A percentile compares a stretch with the other conserved stretches of the same genome.
Conservation (phyloP, 192 early-diverging fungal genomes). For the Globomyces pollinis-pini region DNA sequence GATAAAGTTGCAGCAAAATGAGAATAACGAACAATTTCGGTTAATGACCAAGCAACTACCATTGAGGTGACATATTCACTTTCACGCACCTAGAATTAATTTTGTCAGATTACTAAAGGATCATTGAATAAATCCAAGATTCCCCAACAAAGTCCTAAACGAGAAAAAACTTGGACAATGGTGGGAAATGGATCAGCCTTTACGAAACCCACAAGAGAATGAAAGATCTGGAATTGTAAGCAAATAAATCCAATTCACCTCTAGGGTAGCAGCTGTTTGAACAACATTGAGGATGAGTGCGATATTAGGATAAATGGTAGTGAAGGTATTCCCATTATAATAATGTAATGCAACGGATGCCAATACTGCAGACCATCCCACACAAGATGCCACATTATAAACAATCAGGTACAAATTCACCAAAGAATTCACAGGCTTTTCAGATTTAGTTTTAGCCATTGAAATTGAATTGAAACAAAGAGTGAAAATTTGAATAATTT, state of each 20-base stretch:
- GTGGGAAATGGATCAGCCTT: constrained; percentile 74
- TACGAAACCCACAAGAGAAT: constrained; percentile 58
- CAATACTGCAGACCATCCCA: constrained; percentile 76
- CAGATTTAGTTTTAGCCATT: no score
- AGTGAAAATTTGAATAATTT: no score
- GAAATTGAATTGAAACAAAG: no score
- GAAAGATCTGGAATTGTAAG: constrained; percentile 23
- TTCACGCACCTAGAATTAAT: no score
- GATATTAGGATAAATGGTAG: constrained; percentile 39
- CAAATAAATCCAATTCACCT: constrained; percentile 45
- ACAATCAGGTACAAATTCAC: constrained; percentile 82
- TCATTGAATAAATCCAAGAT: constrained; percentile 61
- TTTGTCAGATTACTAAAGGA: constrained; percentile 56
- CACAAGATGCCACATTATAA: constrained; percentile 77
- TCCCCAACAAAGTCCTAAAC: constrained; percentile 78
- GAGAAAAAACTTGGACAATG: constrained; percentile 77
- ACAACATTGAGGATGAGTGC: constrained; percentile 61
- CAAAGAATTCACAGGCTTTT: no score
- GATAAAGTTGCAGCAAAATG: constrained; percentile 72
- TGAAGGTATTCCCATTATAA: background rate
- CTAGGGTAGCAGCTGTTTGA: constrained; percentile 77
- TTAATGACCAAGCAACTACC: constrained; percentile 85
- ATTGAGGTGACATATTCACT: constrained; percentile 31
- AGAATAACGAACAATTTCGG: constrained; percentile 86
- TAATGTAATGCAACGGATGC: background rate